Evolutionary conservation across 192 early-diverging fungal genomes (phyloP), one percentile per base, ranked within the genome.

Genomic region (Entomortierella chlamydospora): DNA sequence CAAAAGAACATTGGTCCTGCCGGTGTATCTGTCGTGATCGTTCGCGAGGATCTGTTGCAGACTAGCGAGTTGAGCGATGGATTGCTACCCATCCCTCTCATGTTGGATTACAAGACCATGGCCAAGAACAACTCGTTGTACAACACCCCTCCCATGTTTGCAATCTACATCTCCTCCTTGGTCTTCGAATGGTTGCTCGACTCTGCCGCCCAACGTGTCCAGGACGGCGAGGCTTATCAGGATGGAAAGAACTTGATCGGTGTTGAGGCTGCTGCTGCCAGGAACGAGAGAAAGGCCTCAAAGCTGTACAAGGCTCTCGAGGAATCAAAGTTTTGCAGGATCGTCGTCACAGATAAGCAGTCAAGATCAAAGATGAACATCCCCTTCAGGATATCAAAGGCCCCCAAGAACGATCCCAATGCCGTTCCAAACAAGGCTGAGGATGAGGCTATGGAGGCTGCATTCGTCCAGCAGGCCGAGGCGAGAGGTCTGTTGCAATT

Each of bases 1-100:
- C 98, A 99, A 84, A 99, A 99, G 85, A 99, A 99, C 86, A 87
- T 93, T 79, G 92, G 93, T 0, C 93, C 95, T 20, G 94, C 97
- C 10, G 98, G 98, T 47, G 91, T 97, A 10, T 96, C 97, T 2
- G 81, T 99, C 41, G 96, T 93, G 34, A 95, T 99, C 58, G 85
- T 99, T 54, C 93, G 95, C 43, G 91, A 97, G 33, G 96, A 98
- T 72, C 83, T 99, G 59, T 80, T 99, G 61, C 83, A 85, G 41
- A 87, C 86, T 33, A 82, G 87, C 15, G 79, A 81, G 25, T 2
- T 26, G 23, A 50, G 30, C 15, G 52, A 72, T 34, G 79, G 79
- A 0, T 39, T 81, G 2, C 7, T 34, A 12, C 83, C 89, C 18
- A 73, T 86, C 1, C 93, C 97, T 1, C 72, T 91, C 29, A 95